These are phyloP conservation scores for Chondrostereum purpureum DNA, from an alignment of 1,284 basidiomycete species.

Conservation along the genomic window DNA sequence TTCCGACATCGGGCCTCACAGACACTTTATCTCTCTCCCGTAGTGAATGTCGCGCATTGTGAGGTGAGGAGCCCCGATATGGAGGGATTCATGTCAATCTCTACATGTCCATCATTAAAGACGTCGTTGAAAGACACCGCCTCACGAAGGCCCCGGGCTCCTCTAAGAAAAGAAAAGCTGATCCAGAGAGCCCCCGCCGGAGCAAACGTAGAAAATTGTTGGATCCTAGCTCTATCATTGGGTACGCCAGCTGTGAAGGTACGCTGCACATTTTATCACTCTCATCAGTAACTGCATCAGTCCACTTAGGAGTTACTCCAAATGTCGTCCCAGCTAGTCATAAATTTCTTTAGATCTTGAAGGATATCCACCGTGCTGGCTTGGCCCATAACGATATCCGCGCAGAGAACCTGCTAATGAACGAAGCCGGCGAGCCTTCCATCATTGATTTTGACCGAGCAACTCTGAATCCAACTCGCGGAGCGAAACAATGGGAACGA, in stretches of 20 bases:
- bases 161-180: neutral
- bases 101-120: neutral
- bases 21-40: slow-evolving; percentile 4
- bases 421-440: slow-evolving; percentile 9
- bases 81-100: neutral
- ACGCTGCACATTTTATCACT: slow-evolving; percentile 1
- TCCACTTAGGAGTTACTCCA: neutral
- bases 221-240: no score
- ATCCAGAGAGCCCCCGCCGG: neutral
- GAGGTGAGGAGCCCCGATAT: neutral
- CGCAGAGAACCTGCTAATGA: slow-evolving; percentile 9
- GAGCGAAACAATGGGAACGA: neutral
- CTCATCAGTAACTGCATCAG: slow-evolving; percentile 7
- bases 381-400: slow-evolving; percentile 12
- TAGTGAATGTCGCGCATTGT: neutral
- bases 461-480: neutral
- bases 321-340: neutral
- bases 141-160: neutral
- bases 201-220: no score
- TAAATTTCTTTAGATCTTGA: neutral
- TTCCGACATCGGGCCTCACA: slow-evolving; percentile 6
- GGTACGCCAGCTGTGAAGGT: neutral
- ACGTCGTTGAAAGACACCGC: neutral
- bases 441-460: slow-evolving; percentile 15
- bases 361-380: slow-evolving; percentile 8